These are phyloP conservation scores for Acacia pycnantha DNA, from an alignment of 331 rosid genomes.

Conservation along the genomic window DNA sequence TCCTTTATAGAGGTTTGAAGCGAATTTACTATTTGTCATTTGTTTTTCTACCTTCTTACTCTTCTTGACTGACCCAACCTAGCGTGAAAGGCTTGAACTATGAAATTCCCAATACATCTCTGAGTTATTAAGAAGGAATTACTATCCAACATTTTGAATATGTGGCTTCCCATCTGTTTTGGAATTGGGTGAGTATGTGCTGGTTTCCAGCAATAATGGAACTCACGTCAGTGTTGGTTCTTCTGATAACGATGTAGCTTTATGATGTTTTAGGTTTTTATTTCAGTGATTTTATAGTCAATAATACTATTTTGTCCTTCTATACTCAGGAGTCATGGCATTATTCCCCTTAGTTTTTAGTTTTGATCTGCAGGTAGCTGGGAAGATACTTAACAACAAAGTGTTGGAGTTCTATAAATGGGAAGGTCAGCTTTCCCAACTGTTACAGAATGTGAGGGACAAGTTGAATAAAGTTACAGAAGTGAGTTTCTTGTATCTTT, in stretches of 20 bases:
- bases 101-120: background rate
- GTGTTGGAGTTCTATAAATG: background rate
- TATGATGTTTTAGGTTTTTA: background rate
- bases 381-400: background rate
- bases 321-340: background rate
- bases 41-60: background rate
- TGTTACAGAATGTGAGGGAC: constrained; percentile 71
- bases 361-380: background rate
- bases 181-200: background rate
- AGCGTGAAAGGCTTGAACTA: background rate
- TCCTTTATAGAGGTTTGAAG: background rate
- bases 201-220: background rate
- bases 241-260: background rate
- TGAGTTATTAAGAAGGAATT: background rate
- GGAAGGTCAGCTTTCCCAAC: constrained; percentile 53
- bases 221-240: background rate
- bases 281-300: background rate
- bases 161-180: background rate
- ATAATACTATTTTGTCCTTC: background rate
- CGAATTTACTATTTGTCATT: background rate
- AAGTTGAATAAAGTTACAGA: constrained; percentile 85
- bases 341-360: background rate
- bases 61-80: background rate
- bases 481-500: constrained; percentile 38
- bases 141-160: background rate